Evolutionary conservation across 352 stramenopile genomes (phyloP), one percentile per base, ranked within the genome.

Genomic region (Pythium graminicola): DNA sequence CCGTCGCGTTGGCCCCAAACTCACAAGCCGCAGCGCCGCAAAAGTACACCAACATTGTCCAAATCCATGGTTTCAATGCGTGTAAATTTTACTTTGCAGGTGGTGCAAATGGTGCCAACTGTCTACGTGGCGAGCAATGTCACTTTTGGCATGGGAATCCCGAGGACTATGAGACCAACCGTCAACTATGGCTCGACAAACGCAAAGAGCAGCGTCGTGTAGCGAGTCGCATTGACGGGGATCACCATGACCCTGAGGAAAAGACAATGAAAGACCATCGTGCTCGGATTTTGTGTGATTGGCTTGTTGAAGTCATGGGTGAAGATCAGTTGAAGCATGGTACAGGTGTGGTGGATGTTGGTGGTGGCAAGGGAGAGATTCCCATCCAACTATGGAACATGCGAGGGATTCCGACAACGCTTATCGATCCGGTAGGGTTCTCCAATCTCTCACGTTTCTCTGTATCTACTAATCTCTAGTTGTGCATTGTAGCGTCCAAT

Each of bases 311-410:
- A 17, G 80, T 72, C 7, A 93, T 92, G 62, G 83, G 82, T 0
- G 40, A 40, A 1, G 57, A 60, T 19, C 72, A 59, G 22, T 65
- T 95, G 20, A 57, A 66, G 6, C 48, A 44, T 0, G 82, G 82
- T 7, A 58, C 58, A 26, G 84, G 83, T 0, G 80, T 95, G 6
- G 33, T 96, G 7, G 86, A 96, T 47, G 67, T 95, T 28, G 86
- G 85, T 6, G 86, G 85, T 14, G 85, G 86, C 1, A 67, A 76
- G 23, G 86, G 86, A 7, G 78, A 78, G 28, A 67, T 95, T n/a
- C 79, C 76, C 0, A 94, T 94, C 51, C 74, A 94, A 58, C 73
- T 96, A 13, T 87, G 78, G 71, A 92, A 89, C 60, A 85, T 89
- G 47, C 69, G 81, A n/a, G 23, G 55, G 9, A 70, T 95, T 27